These are phyloP conservation scores for Scheffersomyces quercinus DNA, from an alignment of 1,139 yeast genomes.

Conservation along the genomic window DNA sequence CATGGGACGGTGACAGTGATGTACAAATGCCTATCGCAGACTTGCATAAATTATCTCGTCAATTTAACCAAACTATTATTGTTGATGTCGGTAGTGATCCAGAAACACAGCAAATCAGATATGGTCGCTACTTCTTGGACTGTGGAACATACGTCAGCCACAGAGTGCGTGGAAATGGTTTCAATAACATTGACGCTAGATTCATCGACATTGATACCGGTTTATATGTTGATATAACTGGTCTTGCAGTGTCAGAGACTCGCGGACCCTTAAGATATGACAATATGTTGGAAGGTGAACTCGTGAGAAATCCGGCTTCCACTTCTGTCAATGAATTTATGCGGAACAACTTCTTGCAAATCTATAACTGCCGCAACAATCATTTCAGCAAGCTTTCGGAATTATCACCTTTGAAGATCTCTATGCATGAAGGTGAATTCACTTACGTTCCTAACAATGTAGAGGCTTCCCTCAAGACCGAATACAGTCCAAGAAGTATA, in stretches of 20 bases:
- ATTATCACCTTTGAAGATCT: conserved; percentile 30
- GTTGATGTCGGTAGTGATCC: conserved; percentile 17
- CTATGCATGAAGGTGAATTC: conserved; percentile 35
- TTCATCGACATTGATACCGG: conserved; percentile 23
- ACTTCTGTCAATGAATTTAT: conserved; percentile 5
- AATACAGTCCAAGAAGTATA: conserved; percentile 27
- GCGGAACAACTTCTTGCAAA: conserved; percentile 11
- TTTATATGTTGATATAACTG: conserved; percentile 22
- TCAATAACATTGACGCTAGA: conserved; percentile 21
- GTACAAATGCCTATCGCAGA: conserved; percentile 23
- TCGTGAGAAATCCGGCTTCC: conserved; percentile 1
- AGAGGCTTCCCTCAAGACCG: conserved; percentile 25
- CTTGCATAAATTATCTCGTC: conserved; percentile 15
- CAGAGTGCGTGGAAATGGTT: conserved; percentile 16
- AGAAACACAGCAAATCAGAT: conserved; percentile 10
- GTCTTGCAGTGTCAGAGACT: conserved; percentile 15
- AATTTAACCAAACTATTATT: conserved; percentile 17
- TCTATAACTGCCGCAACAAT: conserved; percentile 19
- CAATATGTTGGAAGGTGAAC: conserved; percentile 3
- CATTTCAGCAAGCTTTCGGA: conserved; percentile 24
- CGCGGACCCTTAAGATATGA: conserved; percentile 13
- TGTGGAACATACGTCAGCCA: conserved; percentile 16
- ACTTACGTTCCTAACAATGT: conserved; percentile 35
- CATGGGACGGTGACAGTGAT: conserved; percentile 23
- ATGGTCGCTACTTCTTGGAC: conserved; percentile 20